Percentiles rank a stretch among this genome's conserved stretches.
Evolutionary conservation across 1,284 basidiomycete genomes (phyloP).

Genomic region (Apiotrichum brassicae): DNA sequence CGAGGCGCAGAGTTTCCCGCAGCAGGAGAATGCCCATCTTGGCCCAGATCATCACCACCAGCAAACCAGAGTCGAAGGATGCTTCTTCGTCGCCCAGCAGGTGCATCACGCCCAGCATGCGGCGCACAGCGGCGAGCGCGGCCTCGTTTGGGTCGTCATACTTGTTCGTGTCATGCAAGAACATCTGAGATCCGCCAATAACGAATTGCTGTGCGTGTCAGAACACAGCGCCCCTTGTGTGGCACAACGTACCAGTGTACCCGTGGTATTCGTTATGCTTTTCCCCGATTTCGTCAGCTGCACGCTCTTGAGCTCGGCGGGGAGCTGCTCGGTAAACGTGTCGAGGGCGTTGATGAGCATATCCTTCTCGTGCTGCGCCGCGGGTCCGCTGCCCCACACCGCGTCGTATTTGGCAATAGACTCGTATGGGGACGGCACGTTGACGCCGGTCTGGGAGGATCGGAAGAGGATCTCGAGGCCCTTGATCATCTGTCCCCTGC

Average conservation of each 20-base stretch:
- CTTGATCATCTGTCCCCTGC: conserved; percentile 3
- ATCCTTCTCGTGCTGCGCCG: neutral
- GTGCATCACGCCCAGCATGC: conserved; percentile 14
- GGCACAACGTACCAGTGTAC: neutral
- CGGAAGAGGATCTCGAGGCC: neutral
- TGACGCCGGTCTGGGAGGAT: neutral
- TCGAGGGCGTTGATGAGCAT: neutral
- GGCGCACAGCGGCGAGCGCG: conserved; percentile 11
- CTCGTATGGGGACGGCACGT: neutral
- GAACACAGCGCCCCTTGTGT: neutral
- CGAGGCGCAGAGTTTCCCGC: conserved; percentile 9
- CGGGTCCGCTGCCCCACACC: neutral
- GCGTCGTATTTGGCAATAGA: neutral
- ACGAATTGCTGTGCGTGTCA: conserved; percentile 14
- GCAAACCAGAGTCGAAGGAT: neutral
- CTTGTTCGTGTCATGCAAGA: conserved; percentile 10
- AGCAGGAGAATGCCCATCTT: conserved; percentile 9
- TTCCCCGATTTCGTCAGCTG: neutral
- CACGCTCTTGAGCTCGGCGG: neutral
- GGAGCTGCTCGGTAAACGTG: neutral
- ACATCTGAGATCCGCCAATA: conserved; percentile 12
- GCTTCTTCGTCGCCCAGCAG: conserved; percentile 4
- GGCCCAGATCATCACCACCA: conserved; percentile 11
- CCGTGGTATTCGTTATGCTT: neutral
- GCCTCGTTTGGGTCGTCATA: conserved; percentile 12